phyloP scores from a whole-genome alignment of 495 filamentous ascomycete species.

The Xylaria scruposa region DNA sequence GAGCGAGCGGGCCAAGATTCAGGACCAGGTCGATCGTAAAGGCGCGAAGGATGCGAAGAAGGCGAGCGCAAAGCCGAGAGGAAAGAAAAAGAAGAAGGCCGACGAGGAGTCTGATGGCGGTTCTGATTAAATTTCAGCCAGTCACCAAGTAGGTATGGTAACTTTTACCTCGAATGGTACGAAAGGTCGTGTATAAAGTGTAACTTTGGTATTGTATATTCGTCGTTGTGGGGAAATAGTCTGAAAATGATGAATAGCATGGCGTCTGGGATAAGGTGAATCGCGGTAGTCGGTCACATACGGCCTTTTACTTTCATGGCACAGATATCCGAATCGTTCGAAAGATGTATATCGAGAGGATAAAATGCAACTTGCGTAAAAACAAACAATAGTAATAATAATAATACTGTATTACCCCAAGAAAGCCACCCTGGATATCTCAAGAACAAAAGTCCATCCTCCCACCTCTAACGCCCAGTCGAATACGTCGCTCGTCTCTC shows the following conservation, averaged over 20 bases:
- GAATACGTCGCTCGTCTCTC: slow-evolving; percentile 21
- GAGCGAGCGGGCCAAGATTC: slow-evolving; percentile 72
- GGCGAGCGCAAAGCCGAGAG: slow-evolving; percentile 41
- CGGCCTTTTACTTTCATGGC: not conserved
- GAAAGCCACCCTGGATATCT: slow-evolving; percentile 19
- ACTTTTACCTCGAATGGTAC: not conserved
- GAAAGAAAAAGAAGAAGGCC: slow-evolving; percentile 41
- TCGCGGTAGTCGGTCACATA: no score
- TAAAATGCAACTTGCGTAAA: not conserved
- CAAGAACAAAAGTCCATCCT: not conserved
- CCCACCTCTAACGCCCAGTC: slow-evolving; percentile 8
- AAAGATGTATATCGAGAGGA: not conserved
- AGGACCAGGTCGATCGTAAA: slow-evolving; percentile 78
- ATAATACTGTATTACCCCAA: not conserved
- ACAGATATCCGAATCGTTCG: not conserved
- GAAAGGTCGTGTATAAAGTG: not conserved
- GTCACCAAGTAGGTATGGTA: not conserved
- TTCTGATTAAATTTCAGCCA: slow-evolving; percentile 37
- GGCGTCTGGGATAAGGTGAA: slow-evolving; percentile 13
- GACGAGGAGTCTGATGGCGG: slow-evolving; percentile 44
- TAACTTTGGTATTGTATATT: slow-evolving; percentile 1
- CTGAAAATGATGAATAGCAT: slow-evolving; percentile 9
- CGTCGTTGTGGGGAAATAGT: not conserved
- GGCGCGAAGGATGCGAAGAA: slow-evolving; percentile 59
- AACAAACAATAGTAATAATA: not conserved